A percentile compares a stretch with the other conserved stretches of the same genome.
Conservation (phyloP, 805 yeast species). For the Groenewaldozyma tartarivorans region DNA sequence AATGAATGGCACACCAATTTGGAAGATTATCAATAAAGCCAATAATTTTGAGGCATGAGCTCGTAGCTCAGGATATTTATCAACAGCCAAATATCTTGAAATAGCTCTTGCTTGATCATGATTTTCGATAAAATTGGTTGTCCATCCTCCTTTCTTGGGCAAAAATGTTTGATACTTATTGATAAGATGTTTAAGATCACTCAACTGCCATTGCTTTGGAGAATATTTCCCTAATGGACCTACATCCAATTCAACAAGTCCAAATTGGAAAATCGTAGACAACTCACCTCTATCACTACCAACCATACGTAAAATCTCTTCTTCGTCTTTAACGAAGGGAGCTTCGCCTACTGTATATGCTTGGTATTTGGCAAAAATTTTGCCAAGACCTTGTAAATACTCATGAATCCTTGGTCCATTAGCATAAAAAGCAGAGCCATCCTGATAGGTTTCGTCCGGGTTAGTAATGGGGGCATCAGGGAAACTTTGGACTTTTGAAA, state of each 20-base stretch:
- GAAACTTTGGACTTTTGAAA: conserved; percentile 38
- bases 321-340: conserved; percentile 34
- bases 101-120: conserved; percentile 51
- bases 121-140: conserved; percentile 45
- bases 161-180: conserved; percentile 9
- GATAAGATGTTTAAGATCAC: conserved; percentile 5
- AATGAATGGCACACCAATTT: conserved; percentile 40
- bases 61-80: conserved; percentile 27
- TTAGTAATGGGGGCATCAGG: conserved; percentile 41
- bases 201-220: conserved; percentile 2
- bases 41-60: conserved; percentile 26
- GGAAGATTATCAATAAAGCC: conserved; percentile 23
- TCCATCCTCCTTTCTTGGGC: conserved; percentile 34
- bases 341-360: conserved; percentile 51
- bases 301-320: conserved; percentile 23
- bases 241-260: conserved; percentile 2
- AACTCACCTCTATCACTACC: conserved; percentile 20
- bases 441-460: conserved; percentile 35
- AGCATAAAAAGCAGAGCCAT: conserved; percentile 26
- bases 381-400: conserved; percentile 43
- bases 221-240: conserved; percentile 15
- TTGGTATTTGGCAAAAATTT: conserved; percentile 36
- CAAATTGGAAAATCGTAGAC: conserved; percentile 22
- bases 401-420: conserved; percentile 52
- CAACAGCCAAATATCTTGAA: conserved; percentile 36